Evolutionary conservation across 2,329 filamentous ascomycete genomes (phyloP).

Genomic region (Aciculosporium take): DNA sequence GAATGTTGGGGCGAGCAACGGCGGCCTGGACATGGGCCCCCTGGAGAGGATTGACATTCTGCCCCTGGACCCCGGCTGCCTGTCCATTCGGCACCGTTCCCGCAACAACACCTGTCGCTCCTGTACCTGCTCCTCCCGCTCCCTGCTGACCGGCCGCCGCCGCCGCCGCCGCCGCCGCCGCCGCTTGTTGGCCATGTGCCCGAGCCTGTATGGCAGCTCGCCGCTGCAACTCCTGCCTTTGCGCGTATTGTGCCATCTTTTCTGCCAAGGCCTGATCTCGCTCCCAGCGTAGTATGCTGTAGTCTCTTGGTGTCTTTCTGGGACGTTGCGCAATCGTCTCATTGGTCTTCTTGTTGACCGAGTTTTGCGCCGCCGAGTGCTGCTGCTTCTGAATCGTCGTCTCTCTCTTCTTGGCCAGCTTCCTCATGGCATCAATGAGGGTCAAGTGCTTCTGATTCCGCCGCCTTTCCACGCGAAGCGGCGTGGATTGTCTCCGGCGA

Average conservation of each 20-base stretch:
- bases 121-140: neutral
- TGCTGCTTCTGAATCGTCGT: conserved; percentile 74
- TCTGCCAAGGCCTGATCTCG: conserved; percentile 57
- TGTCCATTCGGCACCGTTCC: neutral
- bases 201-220: conserved; percentile 34
- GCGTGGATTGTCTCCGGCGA: conserved; percentile 59
- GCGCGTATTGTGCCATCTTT: conserved; percentile 39
- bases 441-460: conserved; percentile 77
- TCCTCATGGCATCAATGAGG: conserved; percentile 88
- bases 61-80: conserved; percentile 13
- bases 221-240: conserved; percentile 45
- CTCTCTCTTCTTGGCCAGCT: conserved; percentile 88
- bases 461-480: conserved; percentile 72
- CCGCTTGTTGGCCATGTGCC: conserved; percentile 32
- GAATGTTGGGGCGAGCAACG: conserved; percentile 22
- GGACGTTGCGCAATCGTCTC: conserved; percentile 40
- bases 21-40: conserved; percentile 16
- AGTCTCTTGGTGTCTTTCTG: conserved; percentile 73
- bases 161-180: conserved; percentile 30
- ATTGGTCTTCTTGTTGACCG: conserved; percentile 68
- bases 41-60: conserved; percentile 16
- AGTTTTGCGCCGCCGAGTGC: conserved; percentile 63
- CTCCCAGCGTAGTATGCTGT: conserved; percentile 79
- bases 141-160: conserved; percentile 21
- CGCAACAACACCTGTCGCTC: conserved; percentile 3